Base-by-base conservation (phyloP, 805 yeast genomes). In the Nakazawaea laoshanensis region DNA sequence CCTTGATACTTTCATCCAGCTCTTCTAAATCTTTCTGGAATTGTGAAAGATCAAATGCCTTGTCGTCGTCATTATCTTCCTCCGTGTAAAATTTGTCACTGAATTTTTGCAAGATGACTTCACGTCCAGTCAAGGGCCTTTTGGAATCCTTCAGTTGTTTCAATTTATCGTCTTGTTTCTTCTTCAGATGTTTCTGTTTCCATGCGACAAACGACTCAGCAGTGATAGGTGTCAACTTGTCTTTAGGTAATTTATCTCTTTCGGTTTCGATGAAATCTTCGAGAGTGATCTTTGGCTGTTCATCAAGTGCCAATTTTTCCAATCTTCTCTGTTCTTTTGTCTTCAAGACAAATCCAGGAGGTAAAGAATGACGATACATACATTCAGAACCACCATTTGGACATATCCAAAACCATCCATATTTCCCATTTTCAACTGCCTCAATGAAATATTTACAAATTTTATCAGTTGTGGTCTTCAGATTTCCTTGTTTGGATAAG, bases 371-470 rank as follows among this genome's bases (percentile, higher is more conserved):
- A 58, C 74, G 78, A 64, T 92, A 92, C 65, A 80, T 89, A 73
- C 99, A 92, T 40, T 74, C 80, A 40, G 81, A 75, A 44, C 95
- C 96, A 25, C 89, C 88, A 46, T 85, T 85, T 18, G 98, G 98
- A 65, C 98, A 92, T 14, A 71, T 68, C 98, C 98, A 92, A 60
- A 92, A 88, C 98, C 98, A 92, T 51, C 98, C 98, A 54, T 92
- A 92, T 53, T 89, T 89, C 38, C 89, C 92, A 51, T 87, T 86
- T 53, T 92, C 99, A 37, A 92, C 96, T 0, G 98, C 97, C 39
- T 87, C 95, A 44, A 92, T 84, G 62, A 92, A 94, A 58, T 57
- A 75, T 56, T 88, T 92, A 71, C 99, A 92, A 30, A 92, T 84
- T 45, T 73, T 92, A 43, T 89, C 96, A 1, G 99, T 92, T 10